Base-by-base conservation (phyloP, 1,139 yeast species). In the Saccharomyces pastorianus region DNA sequence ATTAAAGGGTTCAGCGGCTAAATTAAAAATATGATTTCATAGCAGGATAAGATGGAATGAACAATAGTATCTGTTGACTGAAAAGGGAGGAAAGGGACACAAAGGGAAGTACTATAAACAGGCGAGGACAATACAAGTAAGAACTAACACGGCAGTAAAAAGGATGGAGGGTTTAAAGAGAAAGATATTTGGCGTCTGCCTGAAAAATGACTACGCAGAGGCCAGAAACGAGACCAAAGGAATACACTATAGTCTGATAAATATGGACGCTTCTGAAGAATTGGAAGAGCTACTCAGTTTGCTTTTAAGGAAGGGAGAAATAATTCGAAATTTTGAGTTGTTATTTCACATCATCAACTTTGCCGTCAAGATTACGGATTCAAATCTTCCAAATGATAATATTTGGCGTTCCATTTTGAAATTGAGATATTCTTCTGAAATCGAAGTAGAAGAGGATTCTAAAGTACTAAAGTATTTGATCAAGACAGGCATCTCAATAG, bases 111-210 rank as follows among this genome's bases (percentile, higher is more conserved):
- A 17, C 17, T 17, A 17, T 17, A 17, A 17, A 17, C 17, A 17
- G 17, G 17, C 17, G 17, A 17, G 17, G 17, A 17, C 17, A 17
- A 17, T 82, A 50, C 83, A 88, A 28, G 76, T 13, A 38, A 38
- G 11, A 38, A 38, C 17, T 17, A 17, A 17, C 17, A 17, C 17
- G 17, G 17, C 17, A 38, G 14, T 25, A 4, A 38, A 3, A 38
- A 38, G 25, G 2, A 38, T 38, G 44, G 44, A 38, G 9, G 25
- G 25, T 17, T 17, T 38, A 13, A 38, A 38, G 13, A 38, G 6
- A 17, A 38, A 38, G 23, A 17, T 38, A 8, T 38, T 38, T 38
- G 44, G 44, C 6, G 23, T 38, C 5, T 38, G 44, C 44, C 25
- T 38, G 25, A 38, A 38, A 17, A 38, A 38, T 17, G 44, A 38